phyloP scores from a whole-genome alignment of 2,329 filamentous ascomycete species.

The Akanthomyces uredinophilus region DNA sequence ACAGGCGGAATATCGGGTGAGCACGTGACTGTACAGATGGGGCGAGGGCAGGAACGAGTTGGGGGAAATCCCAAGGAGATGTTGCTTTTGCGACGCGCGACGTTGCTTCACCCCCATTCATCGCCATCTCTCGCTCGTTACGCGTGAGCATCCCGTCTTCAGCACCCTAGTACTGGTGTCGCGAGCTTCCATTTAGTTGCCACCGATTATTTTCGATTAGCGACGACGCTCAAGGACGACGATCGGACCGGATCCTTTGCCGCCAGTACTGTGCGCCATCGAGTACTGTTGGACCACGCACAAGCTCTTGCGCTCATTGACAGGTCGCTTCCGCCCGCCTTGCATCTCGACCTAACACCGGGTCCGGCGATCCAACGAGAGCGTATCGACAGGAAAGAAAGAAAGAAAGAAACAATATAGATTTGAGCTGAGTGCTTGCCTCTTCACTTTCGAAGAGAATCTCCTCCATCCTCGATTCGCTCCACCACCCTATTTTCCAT shows the following conservation, averaged over 20 bases:
- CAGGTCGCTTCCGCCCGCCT: not conserved
- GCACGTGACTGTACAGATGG: constrained; percentile 3
- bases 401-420: constrained; percentile 19
- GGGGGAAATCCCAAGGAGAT: not conserved
- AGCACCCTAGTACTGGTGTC: not conserved
- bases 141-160: not conserved
- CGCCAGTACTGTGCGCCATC: not conserved
- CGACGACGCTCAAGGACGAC: constrained; percentile 4
- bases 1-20: not conserved
- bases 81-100: constrained; percentile 9
- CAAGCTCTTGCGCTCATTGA: not conserved
- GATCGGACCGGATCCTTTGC: not conserved
- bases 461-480: constrained; percentile 33
- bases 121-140: not conserved
- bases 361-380: constrained; percentile 1
- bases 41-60: not conserved
- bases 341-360: constrained; percentile 15
- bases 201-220: not conserved
- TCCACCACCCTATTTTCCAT: constrained; percentile 27
- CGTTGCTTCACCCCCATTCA: constrained; percentile 3
- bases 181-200: not conserved
- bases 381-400: not conserved
- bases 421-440: constrained; percentile 36
- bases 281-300: not conserved
- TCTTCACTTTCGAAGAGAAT: constrained; percentile 34